Percentiles rank a stretch among this genome's conserved stretches.
These are phyloP conservation scores for Scopulariopsis brevicaulis DNA, from an alignment of 2,329 filamentous ascomycete genomes.

Conservation along the genomic window DNA sequence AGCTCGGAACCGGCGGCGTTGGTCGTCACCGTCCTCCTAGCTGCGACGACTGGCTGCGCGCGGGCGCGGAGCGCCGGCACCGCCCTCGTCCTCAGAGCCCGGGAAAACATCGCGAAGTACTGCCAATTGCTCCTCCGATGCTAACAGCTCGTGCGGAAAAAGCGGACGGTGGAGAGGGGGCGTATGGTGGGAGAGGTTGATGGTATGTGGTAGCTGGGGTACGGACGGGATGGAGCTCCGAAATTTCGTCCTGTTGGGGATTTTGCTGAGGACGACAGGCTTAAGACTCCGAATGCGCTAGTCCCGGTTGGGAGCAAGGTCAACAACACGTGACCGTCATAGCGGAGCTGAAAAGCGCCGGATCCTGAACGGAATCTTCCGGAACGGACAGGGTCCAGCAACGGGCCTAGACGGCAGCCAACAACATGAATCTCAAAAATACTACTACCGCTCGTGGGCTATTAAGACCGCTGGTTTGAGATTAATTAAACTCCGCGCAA, in stretches of 20 bases:
- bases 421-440: not conserved
- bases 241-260: slow-evolving; percentile 32
- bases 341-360: not conserved
- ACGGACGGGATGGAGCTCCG: slow-evolving; percentile 20
- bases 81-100: slow-evolving; percentile 51
- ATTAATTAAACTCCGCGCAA: not conserved
- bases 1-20: slow-evolving; percentile 87
- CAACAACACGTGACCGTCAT: not conserved
- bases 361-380: not conserved
- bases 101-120: slow-evolving; percentile 50
- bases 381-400: not conserved
- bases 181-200: slow-evolving; percentile 15
- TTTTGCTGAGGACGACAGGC: slow-evolving; percentile 15
- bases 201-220: slow-evolving; percentile 13
- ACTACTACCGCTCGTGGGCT: not conserved
- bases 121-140: slow-evolving; percentile 16
- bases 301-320: not conserved
- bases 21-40: slow-evolving; percentile 72
- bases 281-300: not conserved
- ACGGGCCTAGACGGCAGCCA: not conserved
- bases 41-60: slow-evolving; percentile 29
- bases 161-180: slow-evolving; percentile 14
- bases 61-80: slow-evolving; percentile 43
- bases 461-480: not conserved
- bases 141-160: not conserved